These are phyloP conservation scores for Aspergillus nidulans DNA, from an alignment of 495 filamentous ascomycete genomes.

Conservation along the genomic window DNA sequence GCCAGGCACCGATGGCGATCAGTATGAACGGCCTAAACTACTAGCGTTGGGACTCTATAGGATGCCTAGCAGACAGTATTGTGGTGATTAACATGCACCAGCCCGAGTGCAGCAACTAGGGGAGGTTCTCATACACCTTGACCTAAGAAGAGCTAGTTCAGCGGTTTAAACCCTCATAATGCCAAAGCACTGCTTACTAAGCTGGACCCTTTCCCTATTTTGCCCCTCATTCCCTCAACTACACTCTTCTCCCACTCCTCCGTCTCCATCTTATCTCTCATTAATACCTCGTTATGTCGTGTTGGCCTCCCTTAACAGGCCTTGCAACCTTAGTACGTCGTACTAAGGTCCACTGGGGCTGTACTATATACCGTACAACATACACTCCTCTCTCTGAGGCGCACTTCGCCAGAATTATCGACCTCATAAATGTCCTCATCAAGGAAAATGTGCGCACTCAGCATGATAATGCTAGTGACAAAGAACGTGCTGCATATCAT, in stretches of 20 bases:
- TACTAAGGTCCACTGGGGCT: neutral
- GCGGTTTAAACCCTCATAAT: too few relatives aligned
- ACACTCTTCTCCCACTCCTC: too few relatives aligned
- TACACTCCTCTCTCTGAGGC: neutral
- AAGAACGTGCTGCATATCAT: neutral
- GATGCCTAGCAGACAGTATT: neutral
- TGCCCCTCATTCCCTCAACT: too few relatives aligned
- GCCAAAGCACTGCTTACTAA: too few relatives aligned
- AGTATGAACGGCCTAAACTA: neutral
- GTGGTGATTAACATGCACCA: neutral
- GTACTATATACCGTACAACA: neutral
- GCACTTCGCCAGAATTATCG: neutral
- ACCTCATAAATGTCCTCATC: neutral
- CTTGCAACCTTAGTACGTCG: neutral
- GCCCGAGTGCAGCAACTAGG: neutral
- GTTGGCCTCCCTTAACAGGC: too few relatives aligned
- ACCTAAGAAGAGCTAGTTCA: too few relatives aligned
- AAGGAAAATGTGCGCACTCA: neutral
- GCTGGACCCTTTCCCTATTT: too few relatives aligned
- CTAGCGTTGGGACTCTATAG: neutral
- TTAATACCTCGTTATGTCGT: too few relatives aligned
- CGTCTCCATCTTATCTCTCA: too few relatives aligned
- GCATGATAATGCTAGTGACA: neutral
- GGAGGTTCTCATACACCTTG: too few relatives aligned
- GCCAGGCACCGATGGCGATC: neutral